These are phyloP conservation scores for Entomortierella beljakovae DNA, from an alignment of 192 early-diverging fungal species.

Conservation along the genomic window DNA sequence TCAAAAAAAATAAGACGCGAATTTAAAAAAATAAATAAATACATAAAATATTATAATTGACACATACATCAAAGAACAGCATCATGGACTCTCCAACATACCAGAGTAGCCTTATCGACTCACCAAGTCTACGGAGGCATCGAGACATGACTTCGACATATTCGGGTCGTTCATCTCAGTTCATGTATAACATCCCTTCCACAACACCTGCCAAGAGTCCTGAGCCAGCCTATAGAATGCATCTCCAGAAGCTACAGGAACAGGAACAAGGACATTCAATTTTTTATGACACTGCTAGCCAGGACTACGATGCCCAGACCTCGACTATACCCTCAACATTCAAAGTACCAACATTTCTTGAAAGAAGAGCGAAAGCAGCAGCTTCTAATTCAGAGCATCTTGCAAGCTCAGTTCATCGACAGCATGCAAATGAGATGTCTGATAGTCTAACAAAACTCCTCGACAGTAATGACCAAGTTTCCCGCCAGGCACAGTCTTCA, in stretches of 20 bases:
- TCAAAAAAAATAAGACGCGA: background rate
- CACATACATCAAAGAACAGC: background rate
- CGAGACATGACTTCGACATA: conserved; percentile 2
- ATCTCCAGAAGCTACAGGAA: conserved; percentile 1
- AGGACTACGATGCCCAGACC: conserved; percentile 1
- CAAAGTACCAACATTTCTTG: conserved; percentile 12
- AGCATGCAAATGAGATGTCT: conserved; percentile 1
- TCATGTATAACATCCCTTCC: background rate
- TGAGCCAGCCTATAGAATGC: background rate
- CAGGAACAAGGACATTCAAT: conserved; percentile 3
- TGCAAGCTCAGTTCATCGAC: conserved; percentile 4
- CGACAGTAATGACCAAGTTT: conserved; percentile 1
- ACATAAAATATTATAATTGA: background rate
- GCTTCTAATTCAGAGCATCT: background rate
- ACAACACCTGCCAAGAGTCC: conserved; percentile 31
- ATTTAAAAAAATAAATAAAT: background rate
- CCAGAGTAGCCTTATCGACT: conserved; percentile 16
- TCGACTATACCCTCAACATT: conserved; percentile 1
- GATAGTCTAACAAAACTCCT: conserved; percentile 15
- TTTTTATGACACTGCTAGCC: background rate
- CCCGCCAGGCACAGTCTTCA: conserved; percentile 6
- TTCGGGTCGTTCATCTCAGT: background rate
- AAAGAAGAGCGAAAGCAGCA: background rate
- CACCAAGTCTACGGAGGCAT: conserved; percentile 24
- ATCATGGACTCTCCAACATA: conserved; percentile 18